Evolutionary conservation across 306 rosid species (phyloP), one percentile per base, ranked within the genome.

Genomic region (Quercus agrifolia): DNA sequence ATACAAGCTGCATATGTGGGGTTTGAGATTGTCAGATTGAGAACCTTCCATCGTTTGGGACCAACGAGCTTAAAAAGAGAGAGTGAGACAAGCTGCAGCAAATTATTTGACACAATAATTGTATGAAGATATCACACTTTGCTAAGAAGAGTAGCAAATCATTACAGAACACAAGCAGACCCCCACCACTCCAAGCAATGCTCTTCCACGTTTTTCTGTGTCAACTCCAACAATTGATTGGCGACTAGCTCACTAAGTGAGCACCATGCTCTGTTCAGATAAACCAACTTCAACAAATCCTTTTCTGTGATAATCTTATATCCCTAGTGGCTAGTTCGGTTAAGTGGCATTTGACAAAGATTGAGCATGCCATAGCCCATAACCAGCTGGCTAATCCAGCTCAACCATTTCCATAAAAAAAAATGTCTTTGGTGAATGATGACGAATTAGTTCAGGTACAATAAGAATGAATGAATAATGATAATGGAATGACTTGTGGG

Each of bases 361-460:
- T 61, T 23, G 7, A 61, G 15, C 67, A 61, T 6, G 15, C 41
- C 70, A 14, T 27, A 28, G 70, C 20, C 70, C 19, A 27, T 63
- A 20, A 5, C 10, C 97, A 92, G 55, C 55, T 88, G 5, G 91
- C 88, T 30, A 80, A 84, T 13, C 91, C 90, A 5, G 72, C 89
- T 54, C 79, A 75, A 69, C 87, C 79, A 76, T 93, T 90, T 81
- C 19, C 91, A 90, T 27, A 18, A 63, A 12, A 23, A 23, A 15
- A 12, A 41, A 8, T 0, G 41, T 5, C 27, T 19, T 63, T 28
- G 46, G 70, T 30, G 11, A 64, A 30, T 17, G 8, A 6, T 14
- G 7, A 31, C 3, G 38, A 38, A 31, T 64, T 8, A 30, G 5
- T 28, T 31, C 69, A 25, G 35, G 6, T 31, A 5, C 5, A 6